These are phyloP conservation scores for Corrigiola litoralis DNA, from an alignment of 179 eudicot genomes.

Conservation along the genomic window DNA sequence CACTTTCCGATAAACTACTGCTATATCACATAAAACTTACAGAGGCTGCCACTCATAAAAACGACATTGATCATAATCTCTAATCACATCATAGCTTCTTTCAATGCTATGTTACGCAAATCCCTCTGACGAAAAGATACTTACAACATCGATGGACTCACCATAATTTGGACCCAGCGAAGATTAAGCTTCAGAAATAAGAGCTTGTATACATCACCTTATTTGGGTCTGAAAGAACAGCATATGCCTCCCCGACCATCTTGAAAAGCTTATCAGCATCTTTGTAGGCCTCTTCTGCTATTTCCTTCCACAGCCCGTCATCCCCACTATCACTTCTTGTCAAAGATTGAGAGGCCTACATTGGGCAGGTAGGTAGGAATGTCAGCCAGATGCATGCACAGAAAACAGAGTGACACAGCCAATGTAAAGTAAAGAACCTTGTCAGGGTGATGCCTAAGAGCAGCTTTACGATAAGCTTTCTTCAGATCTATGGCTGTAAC, in stretches of 20 bases:
- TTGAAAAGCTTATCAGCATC: slow-evolving; percentile 90
- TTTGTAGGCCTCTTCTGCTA: slow-evolving; percentile 54
- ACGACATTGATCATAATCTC: too few species aligned
- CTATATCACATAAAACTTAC: too few species aligned
- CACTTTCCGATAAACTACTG: too few species aligned
- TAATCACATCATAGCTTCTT: too few species aligned
- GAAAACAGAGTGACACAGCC: background rate
- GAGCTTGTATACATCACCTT: slow-evolving; percentile 42
- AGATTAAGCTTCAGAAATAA: background rate
- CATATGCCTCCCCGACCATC: slow-evolving; percentile 88
- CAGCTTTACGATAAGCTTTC: slow-evolving; percentile 89
- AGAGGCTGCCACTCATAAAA: too few species aligned
- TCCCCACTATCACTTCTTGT: slow-evolving; percentile 68
- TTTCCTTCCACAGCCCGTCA: slow-evolving; percentile 76
- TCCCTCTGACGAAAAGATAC: too few species aligned
- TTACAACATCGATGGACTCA: too few species aligned
- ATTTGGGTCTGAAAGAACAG: slow-evolving; percentile 72
- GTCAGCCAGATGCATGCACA: slow-evolving; percentile 3
- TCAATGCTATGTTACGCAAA: too few species aligned
- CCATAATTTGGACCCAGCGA: background rate
- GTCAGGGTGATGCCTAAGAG: slow-evolving; percentile 87
- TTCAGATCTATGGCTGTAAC: slow-evolving; percentile 58
- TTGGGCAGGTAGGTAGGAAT: background rate
- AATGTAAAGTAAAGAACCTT: slow-evolving; percentile 41
- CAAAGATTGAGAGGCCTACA: slow-evolving; percentile 83